Evolutionary conservation across 495 filamentous ascomycete species (phyloP).

Genomic region (Penicillium waksmanii): DNA sequence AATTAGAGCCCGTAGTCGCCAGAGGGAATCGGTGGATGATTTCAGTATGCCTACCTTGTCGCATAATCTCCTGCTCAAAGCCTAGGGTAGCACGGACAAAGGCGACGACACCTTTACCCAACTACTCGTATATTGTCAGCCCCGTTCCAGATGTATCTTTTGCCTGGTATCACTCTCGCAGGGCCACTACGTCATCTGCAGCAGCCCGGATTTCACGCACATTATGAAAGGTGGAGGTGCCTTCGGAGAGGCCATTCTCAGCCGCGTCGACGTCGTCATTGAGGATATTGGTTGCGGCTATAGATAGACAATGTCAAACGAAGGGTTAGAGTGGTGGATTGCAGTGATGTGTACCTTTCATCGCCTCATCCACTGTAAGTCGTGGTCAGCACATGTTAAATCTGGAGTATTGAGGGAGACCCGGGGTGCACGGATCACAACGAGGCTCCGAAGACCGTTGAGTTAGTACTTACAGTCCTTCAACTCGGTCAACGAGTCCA

Average conservation of each 20-base stretch:
- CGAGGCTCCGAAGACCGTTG: not conserved
- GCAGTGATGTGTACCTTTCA: constrained; percentile 51
- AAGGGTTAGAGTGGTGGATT: not conserved
- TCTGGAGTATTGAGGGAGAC: not conserved
- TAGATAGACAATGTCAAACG: not conserved
- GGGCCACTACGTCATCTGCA: constrained; percentile 13
- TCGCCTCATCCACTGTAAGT: constrained; percentile 62
- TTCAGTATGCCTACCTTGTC: constrained; percentile 57
- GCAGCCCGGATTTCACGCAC: constrained; percentile 40
- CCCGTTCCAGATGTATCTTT: not conserved
- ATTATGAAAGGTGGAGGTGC: constrained; percentile 87
- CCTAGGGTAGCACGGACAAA: constrained; percentile 89
- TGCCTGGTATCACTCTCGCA: not conserved
- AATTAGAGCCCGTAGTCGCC: constrained; percentile 16
- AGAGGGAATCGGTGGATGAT: not conserved
- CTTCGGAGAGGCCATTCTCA: constrained; percentile 70
- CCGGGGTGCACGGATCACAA: not conserved
- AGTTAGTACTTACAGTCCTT: constrained; percentile 55
- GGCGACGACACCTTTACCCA: constrained; percentile 77
- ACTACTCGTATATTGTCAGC: constrained; percentile 44
- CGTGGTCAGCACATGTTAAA: constrained; percentile 24
- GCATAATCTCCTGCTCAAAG: constrained; percentile 94
- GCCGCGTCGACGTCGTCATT: constrained; percentile 92
- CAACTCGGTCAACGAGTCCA: constrained; percentile 62
- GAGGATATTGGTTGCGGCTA: constrained; percentile 72